phyloP scores from a whole-genome alignment of 2,329 filamentous ascomycete species.

The Neonectria faginata region DNA sequence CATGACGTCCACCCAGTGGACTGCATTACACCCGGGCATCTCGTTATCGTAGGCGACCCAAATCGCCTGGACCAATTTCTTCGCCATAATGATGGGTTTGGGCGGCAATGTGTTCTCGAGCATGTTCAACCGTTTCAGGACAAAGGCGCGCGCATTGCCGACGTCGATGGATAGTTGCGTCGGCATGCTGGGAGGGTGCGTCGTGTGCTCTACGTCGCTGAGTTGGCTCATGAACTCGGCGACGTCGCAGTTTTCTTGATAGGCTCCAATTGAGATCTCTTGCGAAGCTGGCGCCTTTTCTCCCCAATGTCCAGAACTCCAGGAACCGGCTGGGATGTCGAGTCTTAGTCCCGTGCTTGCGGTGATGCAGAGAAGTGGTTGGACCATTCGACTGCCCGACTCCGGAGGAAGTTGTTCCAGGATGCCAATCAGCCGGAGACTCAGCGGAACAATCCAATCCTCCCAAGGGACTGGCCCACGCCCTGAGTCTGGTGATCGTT shows the following conservation, averaged over 20 bases:
- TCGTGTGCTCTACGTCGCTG: slow-evolving; percentile 19
- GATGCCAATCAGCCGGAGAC: slow-evolving; percentile 49
- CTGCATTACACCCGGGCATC: slow-evolving; percentile 45
- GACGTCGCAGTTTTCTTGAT: slow-evolving; percentile 23
- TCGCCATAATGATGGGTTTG: slow-evolving; percentile 56
- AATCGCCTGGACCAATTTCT: slow-evolving; percentile 54
- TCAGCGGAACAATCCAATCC: slow-evolving; percentile 52
- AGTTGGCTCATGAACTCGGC: slow-evolving; percentile 26
- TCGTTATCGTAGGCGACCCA: slow-evolving; percentile 57
- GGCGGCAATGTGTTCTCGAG: slow-evolving; percentile 56
- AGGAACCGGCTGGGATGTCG: slow-evolving; percentile 28
- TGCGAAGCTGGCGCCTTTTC: not conserved
- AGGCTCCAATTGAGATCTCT: slow-evolving; percentile 11
- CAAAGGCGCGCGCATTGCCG: slow-evolving; percentile 53
- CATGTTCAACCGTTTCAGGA: slow-evolving; percentile 53
- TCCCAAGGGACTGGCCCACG: slow-evolving; percentile 49
- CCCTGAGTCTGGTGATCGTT: slow-evolving; percentile 16
- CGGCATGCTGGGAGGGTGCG: slow-evolving; percentile 29
- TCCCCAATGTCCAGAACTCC: slow-evolving; percentile 9
- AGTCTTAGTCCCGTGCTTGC: slow-evolving; percentile 51
- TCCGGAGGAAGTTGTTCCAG: slow-evolving; percentile 51
- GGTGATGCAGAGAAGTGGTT: slow-evolving; percentile 53
- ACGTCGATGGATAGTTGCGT: slow-evolving; percentile 51
- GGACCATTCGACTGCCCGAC: slow-evolving; percentile 53
- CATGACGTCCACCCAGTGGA: slow-evolving; percentile 60